phyloP scores from a whole-genome alignment of 169 alveolate species.

The Babesia microti region DNA sequence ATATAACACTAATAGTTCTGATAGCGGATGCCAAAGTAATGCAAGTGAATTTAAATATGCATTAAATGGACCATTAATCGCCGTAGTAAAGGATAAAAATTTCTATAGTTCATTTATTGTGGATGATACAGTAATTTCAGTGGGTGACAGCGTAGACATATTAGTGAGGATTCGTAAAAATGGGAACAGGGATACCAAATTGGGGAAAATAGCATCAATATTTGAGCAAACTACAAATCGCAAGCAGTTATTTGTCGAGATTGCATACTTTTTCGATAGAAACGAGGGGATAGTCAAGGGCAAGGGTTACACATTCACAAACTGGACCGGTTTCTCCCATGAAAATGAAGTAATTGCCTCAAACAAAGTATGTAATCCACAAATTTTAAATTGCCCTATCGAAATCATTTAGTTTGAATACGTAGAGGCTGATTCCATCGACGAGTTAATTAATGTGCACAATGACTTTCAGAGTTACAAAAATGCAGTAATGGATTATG shows the following conservation, averaged over 20 bases:
- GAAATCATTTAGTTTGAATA: slow-evolving; percentile 17
- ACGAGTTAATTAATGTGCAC: slow-evolving; percentile 30
- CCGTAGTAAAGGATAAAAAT: slow-evolving; percentile 32
- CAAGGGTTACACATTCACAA: background rate
- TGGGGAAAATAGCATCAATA: slow-evolving; percentile 46
- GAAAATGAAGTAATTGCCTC: slow-evolving; percentile 40
- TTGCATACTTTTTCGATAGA: slow-evolving; percentile 34
- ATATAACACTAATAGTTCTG: no score
- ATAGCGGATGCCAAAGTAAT: no score
- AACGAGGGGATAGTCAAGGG: slow-evolving; percentile 21
- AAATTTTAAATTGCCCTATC: background rate
- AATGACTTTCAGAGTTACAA: slow-evolving; percentile 15
- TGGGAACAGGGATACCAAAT: slow-evolving; percentile 12
- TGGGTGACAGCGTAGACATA: slow-evolving; percentile 38
- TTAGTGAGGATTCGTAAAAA: slow-evolving; percentile 1
- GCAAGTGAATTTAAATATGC: slow-evolving; percentile 1
- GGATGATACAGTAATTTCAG: slow-evolving; percentile 17
- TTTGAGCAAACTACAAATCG: slow-evolving; percentile 18
- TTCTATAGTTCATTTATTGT: slow-evolving; percentile 18
- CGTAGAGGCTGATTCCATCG: slow-evolving; percentile 32
- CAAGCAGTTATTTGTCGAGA: slow-evolving; percentile 32
- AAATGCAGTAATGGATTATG: slow-evolving; percentile 15
- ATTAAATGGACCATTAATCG: slow-evolving; percentile 27
- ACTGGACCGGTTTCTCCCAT: slow-evolving; percentile 42
- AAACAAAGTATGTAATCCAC: slow-evolving; percentile 15